These are phyloP conservation scores for Fusarium nodosum DNA, from an alignment of 2,329 filamentous ascomycete genomes.

Conservation along the genomic window DNA sequence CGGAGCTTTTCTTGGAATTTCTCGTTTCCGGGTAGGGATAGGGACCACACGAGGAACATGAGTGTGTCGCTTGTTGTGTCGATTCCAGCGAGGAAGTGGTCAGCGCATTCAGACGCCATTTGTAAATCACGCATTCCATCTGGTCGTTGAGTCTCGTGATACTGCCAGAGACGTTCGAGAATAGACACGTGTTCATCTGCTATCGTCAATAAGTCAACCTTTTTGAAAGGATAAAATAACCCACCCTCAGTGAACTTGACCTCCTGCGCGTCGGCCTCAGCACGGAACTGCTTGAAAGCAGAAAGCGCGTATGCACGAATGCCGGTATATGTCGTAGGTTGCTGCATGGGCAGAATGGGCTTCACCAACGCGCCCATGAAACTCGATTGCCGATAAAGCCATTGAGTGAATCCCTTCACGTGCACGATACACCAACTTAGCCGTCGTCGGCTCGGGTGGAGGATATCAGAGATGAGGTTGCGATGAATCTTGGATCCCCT, in stretches of 20 bases:
- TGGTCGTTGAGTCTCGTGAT: conserved; percentile 49
- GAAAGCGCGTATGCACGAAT: conserved; percentile 32
- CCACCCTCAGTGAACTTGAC: not conserved
- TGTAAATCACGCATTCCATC: conserved; percentile 58
- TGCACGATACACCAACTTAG: conserved; percentile 38
- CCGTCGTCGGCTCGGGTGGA: conserved; percentile 36
- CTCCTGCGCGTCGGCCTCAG: not conserved
- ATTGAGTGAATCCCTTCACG: conserved; percentile 23
- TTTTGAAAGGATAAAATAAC: fast-evolving
- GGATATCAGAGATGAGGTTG: conserved; percentile 31
- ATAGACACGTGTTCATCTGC: conserved; percentile 50
- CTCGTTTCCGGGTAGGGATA: conserved; percentile 60
- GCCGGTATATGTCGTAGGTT: conserved; percentile 38
- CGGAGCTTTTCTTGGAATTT: conserved; percentile 61
- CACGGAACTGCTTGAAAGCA: conserved; percentile 27
- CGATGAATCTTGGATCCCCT: conserved; percentile 26
- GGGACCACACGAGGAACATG: conserved; percentile 64
- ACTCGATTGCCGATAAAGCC: conserved; percentile 29
- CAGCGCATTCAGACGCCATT: conserved; percentile 66
- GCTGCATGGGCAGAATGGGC: conserved; percentile 39
- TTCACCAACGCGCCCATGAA: conserved; percentile 4
- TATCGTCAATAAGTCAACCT: not conserved
- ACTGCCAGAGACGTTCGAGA: conserved; percentile 56
- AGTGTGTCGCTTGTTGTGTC: conserved; percentile 67
- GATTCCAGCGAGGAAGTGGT: conserved; percentile 67